Conservation (phyloP, 1,139 yeast species). For the Candida tunisiensis region DNA sequence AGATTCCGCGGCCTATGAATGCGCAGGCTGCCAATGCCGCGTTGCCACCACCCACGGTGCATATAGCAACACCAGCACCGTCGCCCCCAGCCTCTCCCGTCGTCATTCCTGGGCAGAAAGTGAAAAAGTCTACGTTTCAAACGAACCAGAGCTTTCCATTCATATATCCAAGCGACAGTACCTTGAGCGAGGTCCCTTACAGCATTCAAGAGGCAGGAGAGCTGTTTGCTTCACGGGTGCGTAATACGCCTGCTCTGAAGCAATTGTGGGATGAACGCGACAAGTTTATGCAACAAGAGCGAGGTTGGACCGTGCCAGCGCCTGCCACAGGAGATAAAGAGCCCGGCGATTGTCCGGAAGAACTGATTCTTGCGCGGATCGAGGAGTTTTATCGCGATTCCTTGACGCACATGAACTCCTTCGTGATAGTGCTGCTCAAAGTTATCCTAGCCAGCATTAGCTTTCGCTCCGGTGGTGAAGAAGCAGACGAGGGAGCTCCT, state of each 20-base stretch:
- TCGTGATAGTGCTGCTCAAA: conserved; percentile 47
- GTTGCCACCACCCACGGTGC: conserved; percentile 47
- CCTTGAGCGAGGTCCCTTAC: conserved; percentile 29
- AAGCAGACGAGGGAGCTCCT: conserved; percentile 5
- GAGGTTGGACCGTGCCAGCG: conserved; percentile 33
- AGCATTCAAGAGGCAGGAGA: conserved; percentile 68
- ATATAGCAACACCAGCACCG: conserved; percentile 80
- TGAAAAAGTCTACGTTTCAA: conserved; percentile 50
- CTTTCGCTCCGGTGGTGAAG: conserved; percentile 4
- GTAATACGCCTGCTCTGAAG: conserved; percentile 45
- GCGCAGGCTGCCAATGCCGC: conserved; percentile 37
- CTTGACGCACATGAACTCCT: conserved; percentile 39
- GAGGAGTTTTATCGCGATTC: conserved; percentile 40
- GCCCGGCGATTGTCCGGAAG: conserved; percentile 13
- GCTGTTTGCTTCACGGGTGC: conserved; percentile 42
- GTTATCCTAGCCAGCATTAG: conserved; percentile 31
- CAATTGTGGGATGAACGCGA: conserved; percentile 63
- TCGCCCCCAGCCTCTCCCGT: conserved; percentile 62
- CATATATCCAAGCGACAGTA: conserved; percentile 40
- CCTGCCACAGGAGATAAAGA: conserved; percentile 5
- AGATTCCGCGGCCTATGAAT: conserved; percentile 39
- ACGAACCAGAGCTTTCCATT: conserved; percentile 71
- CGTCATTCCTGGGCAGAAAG: conserved; percentile 35
- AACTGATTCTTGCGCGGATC: conserved; percentile 36
- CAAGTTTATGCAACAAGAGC: conserved; percentile 54